A percentile compares a stretch with the other conserved stretches of the same genome.
Conservation (phyloP, 176 grass and related monocot species). For the Themeda triandra region DNA sequence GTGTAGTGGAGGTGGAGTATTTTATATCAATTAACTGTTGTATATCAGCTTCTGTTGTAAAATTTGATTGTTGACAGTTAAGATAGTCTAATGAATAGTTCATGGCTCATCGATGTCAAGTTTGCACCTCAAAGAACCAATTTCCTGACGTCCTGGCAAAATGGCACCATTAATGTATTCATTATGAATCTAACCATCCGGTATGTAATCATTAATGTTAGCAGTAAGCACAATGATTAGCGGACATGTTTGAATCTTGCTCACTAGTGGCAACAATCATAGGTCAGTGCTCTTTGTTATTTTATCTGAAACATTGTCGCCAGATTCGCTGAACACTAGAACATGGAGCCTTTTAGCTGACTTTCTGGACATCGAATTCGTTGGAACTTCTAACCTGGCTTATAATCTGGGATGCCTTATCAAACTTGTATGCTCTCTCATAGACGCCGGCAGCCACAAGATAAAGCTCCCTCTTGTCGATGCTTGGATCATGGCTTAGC, state of each 20-base stretch:
- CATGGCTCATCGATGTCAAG: background rate
- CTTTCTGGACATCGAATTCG: background rate
- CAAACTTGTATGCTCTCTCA: constrained; percentile 67
- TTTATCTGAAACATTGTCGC: background rate
- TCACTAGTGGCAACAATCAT: background rate
- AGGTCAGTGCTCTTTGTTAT: background rate
- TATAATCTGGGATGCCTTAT: constrained; percentile 70
- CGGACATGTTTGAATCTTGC: background rate
- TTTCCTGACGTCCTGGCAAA: background rate
- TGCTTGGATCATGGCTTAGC: constrained; percentile 60
- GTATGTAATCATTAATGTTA: background rate
- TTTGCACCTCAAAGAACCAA: background rate
- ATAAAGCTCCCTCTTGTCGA: constrained; percentile 85
- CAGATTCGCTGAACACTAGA: background rate
- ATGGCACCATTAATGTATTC: background rate
- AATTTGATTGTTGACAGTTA: constrained; percentile 41
- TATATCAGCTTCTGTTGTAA: constrained; percentile 67
- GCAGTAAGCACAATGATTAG: background rate
- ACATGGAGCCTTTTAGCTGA: constrained; percentile 34
- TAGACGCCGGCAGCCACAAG: constrained; percentile 65
- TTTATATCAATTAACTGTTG: constrained; percentile 44
- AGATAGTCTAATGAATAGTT: constrained; percentile 34
- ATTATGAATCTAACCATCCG: background rate
- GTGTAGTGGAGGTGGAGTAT: constrained; percentile 32
- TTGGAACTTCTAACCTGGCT: constrained; percentile 55